Base-by-base conservation (phyloP, 1,284 basidiomycete species). In the Cystobasidium sp. region DNA sequence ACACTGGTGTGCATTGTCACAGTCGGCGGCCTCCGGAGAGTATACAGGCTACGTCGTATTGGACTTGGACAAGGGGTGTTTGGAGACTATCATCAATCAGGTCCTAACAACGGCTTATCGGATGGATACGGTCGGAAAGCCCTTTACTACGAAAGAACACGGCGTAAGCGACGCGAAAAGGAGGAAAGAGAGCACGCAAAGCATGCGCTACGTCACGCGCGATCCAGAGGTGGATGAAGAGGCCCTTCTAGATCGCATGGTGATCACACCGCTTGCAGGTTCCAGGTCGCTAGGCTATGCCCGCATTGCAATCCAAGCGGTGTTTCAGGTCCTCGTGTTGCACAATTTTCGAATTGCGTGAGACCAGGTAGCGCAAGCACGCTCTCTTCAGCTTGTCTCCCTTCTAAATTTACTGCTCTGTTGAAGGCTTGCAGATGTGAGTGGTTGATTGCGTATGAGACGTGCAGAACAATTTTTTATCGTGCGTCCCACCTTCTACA, bases 1-100 rank as follows among this genome's bases (percentile, higher is more conserved):
- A 61, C 78, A 24, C 58, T 82, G 14, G 82, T 83, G 0, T 62
- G 80, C 3, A 9, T 81, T 31, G 79, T 83, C 65, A 83, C 80
- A 53, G 43, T 80, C 6, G 77, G 82, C 52, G 83, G 84, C 0
- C 52, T 79, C 10, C 75, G 77, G 1, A 61, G 76, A 6, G 74
- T 79, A 6, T 52, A 71, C 5, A 68, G 73, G 5, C 53, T 79
- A 41, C 72, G 79, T 1, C 68, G 74, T 9, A 76, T 79, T 52
- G 76, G 75, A 12, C 74, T 79, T 22, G 79, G 78, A 44, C 70
- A 73, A 55, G 70, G 70, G 8, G 58, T 65, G 6, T 73, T 73
- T 58, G 70, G 70, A 10, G 70, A 73, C 41, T 73, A 73, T 43
- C 47, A 56, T 10, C 49, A 62, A 20, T 62, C 39, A 8, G 37